Conservation (phyloP, 768 basidiomycete genomes). For the Arthromyces matolae region DNA sequence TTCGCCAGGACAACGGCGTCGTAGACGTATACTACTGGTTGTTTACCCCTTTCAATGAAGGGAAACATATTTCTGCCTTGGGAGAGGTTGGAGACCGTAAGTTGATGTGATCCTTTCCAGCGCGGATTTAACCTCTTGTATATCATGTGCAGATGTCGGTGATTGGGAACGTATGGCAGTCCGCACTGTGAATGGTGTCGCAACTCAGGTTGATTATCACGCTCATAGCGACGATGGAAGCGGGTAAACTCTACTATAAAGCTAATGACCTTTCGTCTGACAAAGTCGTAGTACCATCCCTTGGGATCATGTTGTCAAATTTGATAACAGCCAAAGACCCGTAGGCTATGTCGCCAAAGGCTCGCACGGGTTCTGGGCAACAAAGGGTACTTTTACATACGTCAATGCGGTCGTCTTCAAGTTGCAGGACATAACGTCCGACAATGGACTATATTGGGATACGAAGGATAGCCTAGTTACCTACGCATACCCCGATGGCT, state of each 20-base stretch:
- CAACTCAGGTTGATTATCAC: constrained; percentile 19
- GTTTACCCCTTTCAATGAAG: constrained; percentile 18
- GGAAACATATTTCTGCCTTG: constrained; percentile 12
- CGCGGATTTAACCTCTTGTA: no score
- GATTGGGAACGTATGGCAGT: constrained; percentile 20
- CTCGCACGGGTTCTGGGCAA: constrained; percentile 19
- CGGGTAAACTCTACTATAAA: constrained; percentile 4
- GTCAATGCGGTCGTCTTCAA: constrained; percentile 14
- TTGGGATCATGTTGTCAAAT: constrained; percentile 13
- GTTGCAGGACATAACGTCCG: constrained; percentile 14
- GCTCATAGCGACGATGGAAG: constrained; percentile 16
- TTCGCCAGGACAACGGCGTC: constrained; percentile 17
- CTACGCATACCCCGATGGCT: constrained; percentile 14
- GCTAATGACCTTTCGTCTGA: not conserved
- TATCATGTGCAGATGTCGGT: constrained; percentile 17
- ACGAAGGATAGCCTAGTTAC: constrained; percentile 10
- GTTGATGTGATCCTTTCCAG: no score
- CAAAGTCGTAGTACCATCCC: constrained; percentile 13
- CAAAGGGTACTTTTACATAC: constrained; percentile 16
- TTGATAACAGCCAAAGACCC: constrained; percentile 16
- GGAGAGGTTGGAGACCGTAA: constrained; percentile 17
- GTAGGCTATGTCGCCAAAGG: constrained; percentile 17
- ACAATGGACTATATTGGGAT: constrained; percentile 16
- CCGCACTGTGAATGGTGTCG: constrained; percentile 15
- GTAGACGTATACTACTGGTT: constrained; percentile 18